phyloP scores from a whole-genome alignment of 2,329 filamentous ascomycete species.

The Penicillium sclerotigenum region DNA sequence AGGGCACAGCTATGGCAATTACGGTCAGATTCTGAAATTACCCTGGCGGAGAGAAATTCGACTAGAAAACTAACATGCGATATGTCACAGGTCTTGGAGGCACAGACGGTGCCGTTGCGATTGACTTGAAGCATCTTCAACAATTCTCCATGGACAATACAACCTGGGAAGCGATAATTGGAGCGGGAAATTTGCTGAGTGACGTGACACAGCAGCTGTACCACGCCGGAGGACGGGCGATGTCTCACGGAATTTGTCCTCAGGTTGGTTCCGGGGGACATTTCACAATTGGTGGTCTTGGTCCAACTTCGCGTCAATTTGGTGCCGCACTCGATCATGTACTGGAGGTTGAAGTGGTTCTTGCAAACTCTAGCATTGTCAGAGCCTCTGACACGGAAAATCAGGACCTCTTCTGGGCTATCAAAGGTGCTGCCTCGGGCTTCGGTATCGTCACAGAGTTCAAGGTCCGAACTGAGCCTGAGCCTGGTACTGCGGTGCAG shows the following conservation, averaged over 20 bases:
- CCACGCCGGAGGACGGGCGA: constrained; percentile 28
- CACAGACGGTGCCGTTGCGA: constrained; percentile 27
- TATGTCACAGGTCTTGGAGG: constrained; percentile 14
- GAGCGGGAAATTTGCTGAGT: constrained; percentile 30
- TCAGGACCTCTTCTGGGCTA: constrained; percentile 35
- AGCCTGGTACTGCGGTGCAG: constrained; percentile 47
- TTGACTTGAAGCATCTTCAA: constrained; percentile 33
- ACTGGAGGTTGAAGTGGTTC: constrained; percentile 47
- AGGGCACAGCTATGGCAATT: constrained; percentile 56
- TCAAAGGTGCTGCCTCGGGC: constrained; percentile 37
- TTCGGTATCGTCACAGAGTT: constrained; percentile 43
- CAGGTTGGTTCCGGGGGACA: constrained; percentile 39
- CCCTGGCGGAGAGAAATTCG: fast-evolving
- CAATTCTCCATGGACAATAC: constrained; percentile 32
- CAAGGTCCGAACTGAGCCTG: constrained; percentile 36
- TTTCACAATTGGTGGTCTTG: constrained; percentile 37
- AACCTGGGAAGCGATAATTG: constrained; percentile 34
- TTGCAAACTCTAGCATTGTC: constrained; percentile 39
- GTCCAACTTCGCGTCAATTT: constrained; percentile 46
- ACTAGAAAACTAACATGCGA: not conserved
- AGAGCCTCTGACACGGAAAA: constrained; percentile 30
- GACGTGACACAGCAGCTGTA: constrained; percentile 26
- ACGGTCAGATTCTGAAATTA: constrained; percentile 29
- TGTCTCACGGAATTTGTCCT: constrained; percentile 37
- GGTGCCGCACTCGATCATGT: constrained; percentile 53